These are phyloP conservation scores for Russula sp. DNA, from an alignment of 768 basidiomycete species.

Conservation along the genomic window DNA sequence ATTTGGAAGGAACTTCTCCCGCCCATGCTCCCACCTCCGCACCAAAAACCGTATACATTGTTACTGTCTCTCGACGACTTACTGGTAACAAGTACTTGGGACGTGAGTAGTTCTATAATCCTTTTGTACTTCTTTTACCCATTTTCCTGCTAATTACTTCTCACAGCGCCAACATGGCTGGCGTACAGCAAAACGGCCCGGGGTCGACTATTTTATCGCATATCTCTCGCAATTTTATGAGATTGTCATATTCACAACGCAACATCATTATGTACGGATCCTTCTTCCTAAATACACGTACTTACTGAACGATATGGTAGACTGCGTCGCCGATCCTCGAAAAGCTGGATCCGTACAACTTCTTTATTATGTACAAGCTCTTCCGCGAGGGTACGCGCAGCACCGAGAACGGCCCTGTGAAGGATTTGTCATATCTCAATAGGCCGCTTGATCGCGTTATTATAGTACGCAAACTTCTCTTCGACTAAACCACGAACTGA, in stretches of 20 bases:
- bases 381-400: conserved; percentile 90
- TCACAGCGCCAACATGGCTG: conserved; percentile 86
- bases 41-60: conserved; percentile 89
- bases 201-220: conserved; percentile 96
- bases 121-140: not conserved
- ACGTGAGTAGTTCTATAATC: conserved; percentile 59
- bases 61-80: conserved; percentile 90
- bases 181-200: conserved; percentile 96
- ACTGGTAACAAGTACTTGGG: conserved; percentile 89
- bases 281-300: conserved; percentile 11
- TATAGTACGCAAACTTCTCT: conserved; percentile 1
- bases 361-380: conserved; percentile 85
- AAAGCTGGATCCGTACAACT: conserved; percentile 91
- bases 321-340: conserved; percentile 86
- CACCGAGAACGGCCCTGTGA: conserved; percentile 78
- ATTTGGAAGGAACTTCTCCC: conserved; percentile 91
- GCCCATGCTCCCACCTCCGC: conserved; percentile 73
- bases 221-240: conserved; percentile 99
- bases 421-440: conserved; percentile 95
- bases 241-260: conserved; percentile 91
- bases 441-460: conserved; percentile 41
- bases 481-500: conserved; percentile 48
- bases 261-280: conserved; percentile 74
- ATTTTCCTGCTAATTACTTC: not conserved
- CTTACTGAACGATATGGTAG: conserved; percentile 41